A percentile compares a stretch with the other conserved stretches of the same genome.
Conservation (phyloP, 768 basidiomycete species). For the Boletus edulis region DNA sequence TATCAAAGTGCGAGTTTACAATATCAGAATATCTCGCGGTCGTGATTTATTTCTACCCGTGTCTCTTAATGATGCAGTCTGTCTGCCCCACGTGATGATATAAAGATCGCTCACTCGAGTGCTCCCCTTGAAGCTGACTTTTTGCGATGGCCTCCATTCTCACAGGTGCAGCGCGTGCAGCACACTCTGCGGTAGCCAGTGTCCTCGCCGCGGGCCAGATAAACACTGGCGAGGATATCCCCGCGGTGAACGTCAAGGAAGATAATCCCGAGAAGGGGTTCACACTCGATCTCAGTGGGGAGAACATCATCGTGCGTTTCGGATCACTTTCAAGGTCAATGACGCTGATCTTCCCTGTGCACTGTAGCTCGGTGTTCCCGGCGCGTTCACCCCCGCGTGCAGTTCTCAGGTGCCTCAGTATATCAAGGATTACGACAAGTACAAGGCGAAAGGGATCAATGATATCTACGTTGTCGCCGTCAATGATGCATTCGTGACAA, state of each 20-base stretch:
- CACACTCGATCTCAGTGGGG: slow-evolving; percentile 51
- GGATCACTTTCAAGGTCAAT: not conserved
- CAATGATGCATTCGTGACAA: slow-evolving; percentile 77
- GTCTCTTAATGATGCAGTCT: not conserved
- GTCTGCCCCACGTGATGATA: not conserved
- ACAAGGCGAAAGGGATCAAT: slow-evolving; percentile 74
- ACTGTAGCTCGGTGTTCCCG: slow-evolving; percentile 66
- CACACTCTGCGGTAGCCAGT: slow-evolving; percentile 52
- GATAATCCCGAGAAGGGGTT: slow-evolving; percentile 43
- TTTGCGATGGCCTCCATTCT: slow-evolving; percentile 47
- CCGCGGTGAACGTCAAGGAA: slow-evolving; percentile 56
- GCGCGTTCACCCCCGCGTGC: slow-evolving; percentile 75
- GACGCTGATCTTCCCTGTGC: not conserved
- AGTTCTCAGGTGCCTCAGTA: slow-evolving; percentile 62
- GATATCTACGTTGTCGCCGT: slow-evolving; percentile 70
- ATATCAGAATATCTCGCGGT: slow-evolving; percentile 82
- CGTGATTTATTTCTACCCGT: slow-evolving; percentile 38
- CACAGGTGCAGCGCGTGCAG: slow-evolving; percentile 45
- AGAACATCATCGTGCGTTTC: slow-evolving; percentile 58
- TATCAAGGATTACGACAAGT: slow-evolving; percentile 59
- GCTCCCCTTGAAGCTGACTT: not conserved
- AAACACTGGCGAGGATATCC: slow-evolving; percentile 38
- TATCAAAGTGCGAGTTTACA: slow-evolving; percentile 74
- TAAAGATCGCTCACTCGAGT: not conserved
- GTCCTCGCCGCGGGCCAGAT: slow-evolving; percentile 49